phyloP scores from a whole-genome alignment of 306 rosid species.

The Erythrophleum fordii region DNA sequence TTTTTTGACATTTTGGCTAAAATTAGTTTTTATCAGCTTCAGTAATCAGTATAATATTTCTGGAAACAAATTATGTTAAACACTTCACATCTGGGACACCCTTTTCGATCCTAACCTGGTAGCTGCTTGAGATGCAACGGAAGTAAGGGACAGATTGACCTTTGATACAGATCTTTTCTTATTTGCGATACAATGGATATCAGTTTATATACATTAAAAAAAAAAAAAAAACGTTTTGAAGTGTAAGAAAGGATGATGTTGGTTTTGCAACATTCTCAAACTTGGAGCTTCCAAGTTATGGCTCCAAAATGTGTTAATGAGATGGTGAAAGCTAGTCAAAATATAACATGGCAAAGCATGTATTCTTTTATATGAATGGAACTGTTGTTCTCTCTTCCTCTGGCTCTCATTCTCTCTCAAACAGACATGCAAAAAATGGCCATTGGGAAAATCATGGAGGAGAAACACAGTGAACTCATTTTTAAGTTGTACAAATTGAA shows the following conservation, averaged over 20 bases:
- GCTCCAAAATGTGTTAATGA: not conserved
- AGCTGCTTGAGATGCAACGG: not conserved
- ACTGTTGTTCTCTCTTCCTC: no score
- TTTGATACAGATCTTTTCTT: not conserved
- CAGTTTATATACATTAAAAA: not conserved
- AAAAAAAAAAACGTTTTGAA: no score
- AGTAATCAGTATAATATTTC: not conserved
- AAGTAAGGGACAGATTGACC: not conserved
- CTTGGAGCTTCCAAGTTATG: not conserved
- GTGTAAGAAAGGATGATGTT: not conserved
- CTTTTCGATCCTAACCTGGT: not conserved
- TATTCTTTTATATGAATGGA: not conserved
- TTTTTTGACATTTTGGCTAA: not conserved
- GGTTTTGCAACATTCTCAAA: not conserved
- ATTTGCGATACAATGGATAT: not conserved
- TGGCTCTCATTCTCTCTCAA: not conserved
- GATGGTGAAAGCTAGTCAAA: not conserved
- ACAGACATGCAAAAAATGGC: not conserved
- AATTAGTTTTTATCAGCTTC: not conserved
- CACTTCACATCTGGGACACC: not conserved
- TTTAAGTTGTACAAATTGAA: not conserved
- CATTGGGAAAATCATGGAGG: not conserved
- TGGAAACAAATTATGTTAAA: not conserved
- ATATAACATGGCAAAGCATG: not conserved
- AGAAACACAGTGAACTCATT: not conserved